A percentile compares a stretch with the other conserved stretches of the same genome.
These are phyloP conservation scores for Amaranthus hypochondriacus DNA, from an alignment of 148 eudicot genomes.

Conservation along the genomic window DNA sequence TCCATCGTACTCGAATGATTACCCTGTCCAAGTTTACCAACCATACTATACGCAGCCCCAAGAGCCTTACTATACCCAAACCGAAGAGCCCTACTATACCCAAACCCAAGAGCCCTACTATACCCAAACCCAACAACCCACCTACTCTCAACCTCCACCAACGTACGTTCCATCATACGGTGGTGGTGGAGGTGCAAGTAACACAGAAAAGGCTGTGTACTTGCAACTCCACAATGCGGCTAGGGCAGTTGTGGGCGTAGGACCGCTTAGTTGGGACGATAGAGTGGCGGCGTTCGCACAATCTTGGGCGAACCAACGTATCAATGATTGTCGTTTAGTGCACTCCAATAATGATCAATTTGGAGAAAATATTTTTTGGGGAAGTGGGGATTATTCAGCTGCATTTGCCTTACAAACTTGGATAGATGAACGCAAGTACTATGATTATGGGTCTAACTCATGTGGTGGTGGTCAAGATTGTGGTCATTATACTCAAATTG, in stretches of 20 bases:
- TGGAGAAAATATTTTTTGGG: constrained; percentile 69
- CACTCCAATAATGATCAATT: constrained; percentile 42
- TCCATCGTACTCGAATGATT: background rate
- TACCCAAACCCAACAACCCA: background rate
- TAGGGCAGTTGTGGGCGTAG: constrained; percentile 31
- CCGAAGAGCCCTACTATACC: background rate
- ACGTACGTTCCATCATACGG: background rate
- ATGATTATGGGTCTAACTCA: constrained; percentile 37
- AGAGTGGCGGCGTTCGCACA: constrained; percentile 34
- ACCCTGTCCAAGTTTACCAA: background rate
- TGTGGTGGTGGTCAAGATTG: constrained; percentile 41
- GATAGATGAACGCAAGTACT: constrained; percentile 40
- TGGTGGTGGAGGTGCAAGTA: background rate
- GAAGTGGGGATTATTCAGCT: constrained; percentile 47
- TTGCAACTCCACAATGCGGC: constrained; percentile 34
- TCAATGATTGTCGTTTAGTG: constrained; percentile 37
- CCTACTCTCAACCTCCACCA: background rate
- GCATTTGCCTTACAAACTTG: constrained; percentile 39
- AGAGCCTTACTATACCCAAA: background rate
- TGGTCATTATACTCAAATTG: constrained; percentile 48
- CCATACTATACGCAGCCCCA: background rate
- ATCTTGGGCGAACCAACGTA: constrained; percentile 43
- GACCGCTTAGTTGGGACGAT: constrained; percentile 42
- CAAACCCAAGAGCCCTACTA: background rate
- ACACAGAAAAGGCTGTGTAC: background rate